A percentile compares a stretch with the other conserved stretches of the same genome.
Evolutionary conservation across 306 rosid genomes (phyloP).

Genomic region (Abrus pulchellus): DNA sequence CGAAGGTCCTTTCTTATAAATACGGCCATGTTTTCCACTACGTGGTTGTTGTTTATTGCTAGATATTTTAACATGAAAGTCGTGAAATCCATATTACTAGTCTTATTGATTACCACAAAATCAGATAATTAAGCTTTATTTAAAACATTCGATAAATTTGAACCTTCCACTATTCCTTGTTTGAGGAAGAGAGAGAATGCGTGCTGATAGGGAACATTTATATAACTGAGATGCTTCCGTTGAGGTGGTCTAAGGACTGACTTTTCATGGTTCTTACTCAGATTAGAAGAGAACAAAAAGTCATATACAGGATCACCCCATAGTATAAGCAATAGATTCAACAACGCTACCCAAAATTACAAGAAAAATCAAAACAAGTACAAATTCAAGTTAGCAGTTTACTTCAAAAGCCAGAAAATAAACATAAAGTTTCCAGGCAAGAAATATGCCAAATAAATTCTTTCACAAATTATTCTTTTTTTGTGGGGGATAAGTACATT

Average conservation of each 20-base stretch:
- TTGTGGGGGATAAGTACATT: background rate
- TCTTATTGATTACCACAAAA: background rate
- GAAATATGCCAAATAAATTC: slow-evolving; percentile 46
- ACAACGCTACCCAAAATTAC: slow-evolving; percentile 25
- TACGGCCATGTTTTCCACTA: slow-evolving; percentile 34
- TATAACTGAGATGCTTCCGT: slow-evolving; percentile 25
- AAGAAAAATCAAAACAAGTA: background rate
- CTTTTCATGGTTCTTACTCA: slow-evolving; percentile 19
- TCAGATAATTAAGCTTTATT: slow-evolving; percentile 27
- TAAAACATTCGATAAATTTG: background rate
- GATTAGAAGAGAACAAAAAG: slow-evolving; percentile 26
- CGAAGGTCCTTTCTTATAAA: slow-evolving; percentile 49
- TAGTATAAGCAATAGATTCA: slow-evolving; percentile 27
- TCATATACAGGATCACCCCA: slow-evolving; percentile 31
- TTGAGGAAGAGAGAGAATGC: background rate
- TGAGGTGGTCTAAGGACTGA: slow-evolving; percentile 43
- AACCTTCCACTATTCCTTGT: background rate
- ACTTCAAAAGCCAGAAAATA: slow-evolving; percentile 44
- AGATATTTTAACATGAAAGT: slow-evolving; percentile 40
- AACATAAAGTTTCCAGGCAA: slow-evolving; percentile 52
- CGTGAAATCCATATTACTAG: slow-evolving; percentile 46
- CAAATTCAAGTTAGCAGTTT: slow-evolving; percentile 47
- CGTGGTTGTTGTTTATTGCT: slow-evolving; percentile 31
- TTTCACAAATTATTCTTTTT: background rate
- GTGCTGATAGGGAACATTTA: slow-evolving; percentile 37